A percentile compares a stretch with the other conserved stretches of the same genome.
Conservation (phyloP, 2,329 filamentous ascomycete genomes). For the Tolypocladium inflatum region DNA sequence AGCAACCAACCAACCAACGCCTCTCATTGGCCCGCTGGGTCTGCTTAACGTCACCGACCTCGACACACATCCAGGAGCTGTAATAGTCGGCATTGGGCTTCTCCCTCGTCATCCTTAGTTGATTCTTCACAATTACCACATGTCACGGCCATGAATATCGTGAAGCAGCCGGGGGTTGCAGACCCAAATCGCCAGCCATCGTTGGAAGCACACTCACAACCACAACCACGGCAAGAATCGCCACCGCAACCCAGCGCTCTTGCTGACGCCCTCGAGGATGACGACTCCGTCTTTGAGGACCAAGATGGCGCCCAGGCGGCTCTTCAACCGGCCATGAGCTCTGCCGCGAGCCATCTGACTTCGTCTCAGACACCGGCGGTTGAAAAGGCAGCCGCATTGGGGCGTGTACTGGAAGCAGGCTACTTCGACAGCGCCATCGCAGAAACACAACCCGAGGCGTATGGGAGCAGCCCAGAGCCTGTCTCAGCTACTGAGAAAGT, state of each 20-base stretch:
- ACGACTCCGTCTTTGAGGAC: conserved; percentile 23
- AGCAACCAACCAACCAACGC: not conserved
- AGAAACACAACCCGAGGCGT: conserved; percentile 7
- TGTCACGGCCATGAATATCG: not conserved
- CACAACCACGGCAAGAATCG: not conserved
- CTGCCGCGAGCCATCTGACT: conserved; percentile 44
- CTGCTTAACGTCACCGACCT: not conserved
- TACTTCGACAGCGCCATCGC: conserved; percentile 8
- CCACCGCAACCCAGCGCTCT: conserved; percentile 1
- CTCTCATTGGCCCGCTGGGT: not conserved
- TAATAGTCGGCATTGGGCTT: not conserved
- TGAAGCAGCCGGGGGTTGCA: not conserved
- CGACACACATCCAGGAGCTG: not conserved
- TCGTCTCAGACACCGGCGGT: conserved; percentile 44
- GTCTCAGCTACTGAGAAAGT: conserved; percentile 10
- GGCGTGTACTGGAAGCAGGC: conserved; percentile 21
- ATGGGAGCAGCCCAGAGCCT: conserved; percentile 13
- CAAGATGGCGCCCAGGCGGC: conserved; percentile 50
- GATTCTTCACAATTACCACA: not conserved
- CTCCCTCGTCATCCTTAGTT: not conserved
- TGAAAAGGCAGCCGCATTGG: conserved; percentile 48
- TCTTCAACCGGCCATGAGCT: conserved; percentile 49
- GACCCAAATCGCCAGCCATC: not conserved
- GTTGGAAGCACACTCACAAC: not conserved
- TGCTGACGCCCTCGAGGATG: conserved; percentile 5